Base-by-base conservation (phyloP, 2,329 filamentous ascomycete species). In the Alternaria incomplexa region DNA sequence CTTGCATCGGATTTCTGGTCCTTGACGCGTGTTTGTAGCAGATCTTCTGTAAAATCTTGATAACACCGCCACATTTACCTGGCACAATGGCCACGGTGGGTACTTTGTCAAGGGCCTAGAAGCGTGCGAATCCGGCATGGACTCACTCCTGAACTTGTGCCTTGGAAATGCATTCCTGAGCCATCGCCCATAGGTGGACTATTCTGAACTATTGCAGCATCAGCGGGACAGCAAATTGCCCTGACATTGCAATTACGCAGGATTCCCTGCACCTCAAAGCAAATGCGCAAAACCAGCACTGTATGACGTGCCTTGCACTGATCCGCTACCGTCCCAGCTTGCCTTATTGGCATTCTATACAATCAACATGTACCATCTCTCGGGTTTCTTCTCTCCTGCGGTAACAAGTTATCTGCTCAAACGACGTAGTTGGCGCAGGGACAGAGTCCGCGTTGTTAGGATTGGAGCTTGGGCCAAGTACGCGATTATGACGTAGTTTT, bases 41-140 rank as follows among this genome's bases (percentile, higher is more conserved):
- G 32, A 54, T 54, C 47, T 32, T n/a, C 47, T 56, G n/a, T 45
- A 55, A 61, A 30, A 48, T 17, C 50, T 30, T 26, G 48, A 13
- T 48, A 20, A 61, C 62, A 62, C 61, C 64, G 64, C 68, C 63
- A 69, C 63, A 45, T 66, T 65, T 70, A 70, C 65, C 63, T 63
- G 57, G 65, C 40, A 68, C 47, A 32, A n/a, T 15, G 23, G 43
- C 50, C 43, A 22, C 13, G 22, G 51, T 62, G 61, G 28, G 32
- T 52, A 66, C 66, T 63, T 54, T 15, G 40, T 23, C 13, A 54
- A 57, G 57, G 68, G 68, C 64, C 67, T 65, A 51, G 67, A 71
- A 28, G 62, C 45, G 46, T 20, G 56, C 58, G 50, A 59, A 64
- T 63, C 58, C 56, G 56, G 40, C 43, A 52, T 53, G 47, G 45